Evolutionary conservation across 2,329 filamentous ascomycete genomes (phyloP).

Genomic region (Botrytis elliptica): DNA sequence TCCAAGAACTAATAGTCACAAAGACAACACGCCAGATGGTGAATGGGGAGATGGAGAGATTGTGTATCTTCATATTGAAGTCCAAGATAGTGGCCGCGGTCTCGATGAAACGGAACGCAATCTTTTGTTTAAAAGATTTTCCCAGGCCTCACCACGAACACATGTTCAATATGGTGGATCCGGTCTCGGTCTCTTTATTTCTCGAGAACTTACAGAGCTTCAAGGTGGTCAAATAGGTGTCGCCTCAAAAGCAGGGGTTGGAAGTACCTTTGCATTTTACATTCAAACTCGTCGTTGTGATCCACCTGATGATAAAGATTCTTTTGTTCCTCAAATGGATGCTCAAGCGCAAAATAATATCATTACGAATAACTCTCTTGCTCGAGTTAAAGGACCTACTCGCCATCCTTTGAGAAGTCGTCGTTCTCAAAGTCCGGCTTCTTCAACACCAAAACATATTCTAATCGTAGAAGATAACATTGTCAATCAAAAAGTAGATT

Average conservation of each 20-base stretch:
- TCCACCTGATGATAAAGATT: constrained; percentile 9
- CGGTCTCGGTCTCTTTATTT: constrained; percentile 77
- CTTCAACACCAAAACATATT: constrained; percentile 37
- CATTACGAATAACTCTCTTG: constrained; percentile 16
- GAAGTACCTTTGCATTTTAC: constrained; percentile 74
- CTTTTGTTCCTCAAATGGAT: constrained; percentile 9
- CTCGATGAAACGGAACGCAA: constrained; percentile 70
- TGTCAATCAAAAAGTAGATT: constrained; percentile 44
- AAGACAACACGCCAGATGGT: constrained; percentile 30
- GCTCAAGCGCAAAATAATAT: constrained; percentile 4
- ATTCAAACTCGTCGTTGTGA: constrained; percentile 42
- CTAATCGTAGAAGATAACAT: constrained; percentile 61
- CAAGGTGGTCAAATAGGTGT: constrained; percentile 80
- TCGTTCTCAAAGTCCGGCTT: constrained; percentile 11
- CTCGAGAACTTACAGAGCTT: constrained; percentile 73
- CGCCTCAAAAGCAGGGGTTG: constrained; percentile 63
- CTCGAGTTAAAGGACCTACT: constrained; percentile 1
- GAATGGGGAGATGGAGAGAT: constrained; percentile 69
- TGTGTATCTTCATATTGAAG: constrained; percentile 70
- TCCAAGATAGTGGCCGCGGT: constrained; percentile 75
- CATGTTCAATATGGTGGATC: constrained; percentile 79
- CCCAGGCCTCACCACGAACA: constrained; percentile 70
- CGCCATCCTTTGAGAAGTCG: background rate
- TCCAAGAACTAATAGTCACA: constrained; percentile 37
- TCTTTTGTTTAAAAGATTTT: constrained; percentile 72